These are phyloP conservation scores for Colletotrichum melonis DNA, from an alignment of 2,329 filamentous ascomycete species.

Conservation along the genomic window DNA sequence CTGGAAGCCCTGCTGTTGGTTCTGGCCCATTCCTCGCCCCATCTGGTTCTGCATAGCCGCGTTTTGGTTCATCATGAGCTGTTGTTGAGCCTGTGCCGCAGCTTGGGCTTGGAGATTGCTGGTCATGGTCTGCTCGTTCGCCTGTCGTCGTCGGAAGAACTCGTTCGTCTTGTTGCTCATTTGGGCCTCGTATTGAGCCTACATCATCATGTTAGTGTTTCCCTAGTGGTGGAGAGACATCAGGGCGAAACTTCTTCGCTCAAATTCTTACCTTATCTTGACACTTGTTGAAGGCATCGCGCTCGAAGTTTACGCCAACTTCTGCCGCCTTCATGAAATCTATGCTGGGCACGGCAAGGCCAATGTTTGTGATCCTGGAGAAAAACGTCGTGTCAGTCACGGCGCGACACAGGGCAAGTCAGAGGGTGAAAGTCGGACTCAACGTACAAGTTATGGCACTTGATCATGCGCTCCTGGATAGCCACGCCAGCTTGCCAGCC, in stretches of 20 bases:
- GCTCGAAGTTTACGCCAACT: constrained; percentile 59
- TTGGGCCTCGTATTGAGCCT: constrained; percentile 63
- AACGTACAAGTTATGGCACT: constrained; percentile 55
- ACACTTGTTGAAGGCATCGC: constrained; percentile 57
- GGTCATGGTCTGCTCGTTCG: constrained; percentile 60
- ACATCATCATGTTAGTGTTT: background rate
- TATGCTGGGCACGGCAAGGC: constrained; percentile 55
- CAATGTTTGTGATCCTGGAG: constrained; percentile 62
- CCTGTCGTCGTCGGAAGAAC: constrained; percentile 62
- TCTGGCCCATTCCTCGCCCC: constrained; percentile 62
- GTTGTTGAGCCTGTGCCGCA: constrained; percentile 52
- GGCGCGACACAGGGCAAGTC: background rate
- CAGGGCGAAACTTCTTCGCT: background rate
- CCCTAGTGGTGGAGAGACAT: constrained; percentile 23
- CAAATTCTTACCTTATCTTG: constrained; percentile 57
- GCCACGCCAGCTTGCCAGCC: constrained; percentile 54
- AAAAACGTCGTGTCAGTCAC: constrained; percentile 23
- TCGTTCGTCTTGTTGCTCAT: constrained; percentile 60
- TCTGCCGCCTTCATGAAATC: constrained; percentile 55
- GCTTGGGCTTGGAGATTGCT: constrained; percentile 60
- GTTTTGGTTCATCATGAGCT: constrained; percentile 64
- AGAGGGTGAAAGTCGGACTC: background rate
- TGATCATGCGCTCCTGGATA: constrained; percentile 54
- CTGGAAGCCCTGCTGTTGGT: constrained; percentile 65
- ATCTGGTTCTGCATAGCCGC: constrained; percentile 61